Base-by-base conservation (phyloP, 371 early-diverging fungal species). In the Rhizopus microsporus region DNA sequence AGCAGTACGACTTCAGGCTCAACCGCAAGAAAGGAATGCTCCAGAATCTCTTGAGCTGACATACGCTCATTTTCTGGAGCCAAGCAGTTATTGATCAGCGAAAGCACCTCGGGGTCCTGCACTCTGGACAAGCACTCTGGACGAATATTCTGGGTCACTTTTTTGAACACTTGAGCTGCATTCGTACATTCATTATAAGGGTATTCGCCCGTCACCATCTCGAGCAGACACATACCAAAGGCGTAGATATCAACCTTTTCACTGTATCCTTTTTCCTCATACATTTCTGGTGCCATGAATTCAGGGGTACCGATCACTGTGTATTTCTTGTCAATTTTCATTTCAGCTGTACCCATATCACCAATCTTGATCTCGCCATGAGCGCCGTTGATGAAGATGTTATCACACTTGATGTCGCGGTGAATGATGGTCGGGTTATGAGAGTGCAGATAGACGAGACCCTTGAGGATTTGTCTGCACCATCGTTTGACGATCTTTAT, bases 261-360 rank as follows among this genome's bases (percentile, higher is more conserved):
- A 65, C 83, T 88, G 73, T 96, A 95, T 1, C 85, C 85, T 51
- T 84, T 81, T 62, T 93, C 95, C 56, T 92, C 89, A 59, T 96
- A 95, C 74, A 94, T 87, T 66, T 95, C 95, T 6, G 95, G 95
- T 15, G 91, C 93, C 92, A 93, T 92, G 68, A 92, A 95, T 74
- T 95, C 92, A 30, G 94, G 94, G 0, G 92, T 91, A 10, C 93
- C 88, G 61, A 83, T 81, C 3, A 82, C 60, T n/a, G 80, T 85
- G 52, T 83, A 78, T 37, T 77, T 88, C 76, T 76, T 79, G 32
- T 74, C 80, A 35, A 72, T 59, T n/a, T 76, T 79, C 77, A 73
- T 73, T 50, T 77, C 72, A 17, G 77, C 77, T 23, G 77, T 73
- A 10, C 96, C 96, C 60, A 95, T 80, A 70, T 95, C 96, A 15